Evolutionary conservation across 2,329 filamentous ascomycete genomes (phyloP), one percentile per base, ranked within the genome.

Genomic region (Colletotrichum noveboracense): DNA sequence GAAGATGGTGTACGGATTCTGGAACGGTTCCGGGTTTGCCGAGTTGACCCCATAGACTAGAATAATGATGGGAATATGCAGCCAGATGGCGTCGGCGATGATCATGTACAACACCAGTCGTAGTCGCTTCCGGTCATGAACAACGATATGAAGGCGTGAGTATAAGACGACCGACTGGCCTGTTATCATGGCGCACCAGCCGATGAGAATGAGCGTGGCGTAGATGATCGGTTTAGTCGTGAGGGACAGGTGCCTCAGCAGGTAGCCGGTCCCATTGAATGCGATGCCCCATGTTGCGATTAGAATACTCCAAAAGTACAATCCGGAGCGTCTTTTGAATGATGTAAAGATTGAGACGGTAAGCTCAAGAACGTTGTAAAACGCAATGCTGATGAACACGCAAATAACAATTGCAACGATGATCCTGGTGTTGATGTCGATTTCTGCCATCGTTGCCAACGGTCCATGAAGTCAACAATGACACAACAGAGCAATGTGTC

Each of bases 121-220:
- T 0, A 93, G 83, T 3, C 88, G 80, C 4, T 81, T 81, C 5
- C 86, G 60, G 84, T 91, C 89, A 13, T 86, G 87, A 4, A 91
- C 82, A 14, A 93, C 86, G 1, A 93, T 85, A 79, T 93, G 91
- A 1, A 93, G 85, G 12, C 91, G 87, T 1, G 91, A 93, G 84
- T 91, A 93, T 3, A 93, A 83, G 5, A 93, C 91, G 13, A 93
- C 78, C 0, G 88, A 89, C 79, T 92, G 90, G 1, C 91, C 91
- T 3, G 90, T 91, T 0, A 93, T 88, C 90, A 93, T 92, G 5
- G 77, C 76, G 9, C 81, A 71, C 82, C 82, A 84, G 26, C 89
- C 89, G 64, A 88, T 82, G 7, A 88, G 71, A 8, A 85, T 86
- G 9, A 85, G 81, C 3, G 82, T 82, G 5, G 84, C 60, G 52